Percentiles rank a stretch among this genome's conserved stretches.
These are phyloP conservation scores for Arachnopeziza araneosa DNA, from an alignment of 2,329 filamentous ascomycete species.

Conservation along the genomic window DNA sequence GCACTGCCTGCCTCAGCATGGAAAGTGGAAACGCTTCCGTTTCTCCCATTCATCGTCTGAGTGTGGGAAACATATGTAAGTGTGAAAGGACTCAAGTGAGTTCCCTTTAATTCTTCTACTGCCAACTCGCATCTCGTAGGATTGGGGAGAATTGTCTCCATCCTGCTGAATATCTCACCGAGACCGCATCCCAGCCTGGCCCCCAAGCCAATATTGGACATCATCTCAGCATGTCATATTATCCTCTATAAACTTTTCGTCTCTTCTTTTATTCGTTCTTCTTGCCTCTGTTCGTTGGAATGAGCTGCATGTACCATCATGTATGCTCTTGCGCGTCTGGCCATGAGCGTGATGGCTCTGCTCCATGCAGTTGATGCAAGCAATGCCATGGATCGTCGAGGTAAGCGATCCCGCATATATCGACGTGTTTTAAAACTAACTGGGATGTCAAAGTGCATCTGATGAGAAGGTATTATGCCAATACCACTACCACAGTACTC, in stretches of 20 bases:
- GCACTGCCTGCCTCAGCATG: not conserved
- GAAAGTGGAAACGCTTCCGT: not conserved
- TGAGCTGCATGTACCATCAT: slow-evolving; percentile 13
- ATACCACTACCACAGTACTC: not conserved
- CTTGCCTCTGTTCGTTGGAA: not conserved
- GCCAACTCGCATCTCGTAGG: not conserved
- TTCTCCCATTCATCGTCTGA: not conserved
- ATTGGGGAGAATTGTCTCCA: not conserved
- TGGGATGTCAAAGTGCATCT: not conserved
- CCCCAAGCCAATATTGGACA: not conserved
- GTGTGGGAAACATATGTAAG: not conserved
- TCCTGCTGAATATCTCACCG: not conserved
- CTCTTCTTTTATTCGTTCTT: not conserved
- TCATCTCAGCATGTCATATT: not conserved
- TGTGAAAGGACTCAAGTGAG: not conserved
- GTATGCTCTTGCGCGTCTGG: slow-evolving; percentile 11
- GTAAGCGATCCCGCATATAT: not conserved
- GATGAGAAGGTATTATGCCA: not conserved
- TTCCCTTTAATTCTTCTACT: not conserved
- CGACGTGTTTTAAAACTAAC: not conserved
- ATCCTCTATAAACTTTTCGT: not conserved
- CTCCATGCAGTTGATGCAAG: slow-evolving; percentile 12
- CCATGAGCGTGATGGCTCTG: slow-evolving; percentile 16
- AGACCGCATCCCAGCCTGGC: not conserved
- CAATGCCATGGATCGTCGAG: slow-evolving; percentile 4